These are phyloP conservation scores for Quercus suber DNA, from an alignment of 306 rosid species.

Conservation along the genomic window DNA sequence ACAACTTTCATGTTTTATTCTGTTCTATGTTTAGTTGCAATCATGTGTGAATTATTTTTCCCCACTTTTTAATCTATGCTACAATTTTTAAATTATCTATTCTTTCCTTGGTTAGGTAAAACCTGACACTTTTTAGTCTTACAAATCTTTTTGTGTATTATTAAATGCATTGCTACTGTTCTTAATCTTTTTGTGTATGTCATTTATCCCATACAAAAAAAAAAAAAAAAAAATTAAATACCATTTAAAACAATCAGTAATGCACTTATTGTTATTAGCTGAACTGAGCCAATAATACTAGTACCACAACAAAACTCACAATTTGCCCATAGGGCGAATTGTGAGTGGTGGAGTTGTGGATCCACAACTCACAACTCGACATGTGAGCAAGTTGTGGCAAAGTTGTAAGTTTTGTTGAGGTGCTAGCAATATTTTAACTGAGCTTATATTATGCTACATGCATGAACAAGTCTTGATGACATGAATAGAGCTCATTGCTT, in stretches of 20 bases:
- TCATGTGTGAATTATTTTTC: neutral
- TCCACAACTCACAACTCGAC: too few species aligned
- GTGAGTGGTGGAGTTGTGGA: too few species aligned
- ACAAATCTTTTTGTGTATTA: neutral
- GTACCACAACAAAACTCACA: too few species aligned
- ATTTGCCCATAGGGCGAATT: fast-evolving
- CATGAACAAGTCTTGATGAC: too few species aligned
- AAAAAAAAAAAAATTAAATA: neutral
- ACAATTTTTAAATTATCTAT: neutral
- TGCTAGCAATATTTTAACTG: too few species aligned
- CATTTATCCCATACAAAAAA: neutral
- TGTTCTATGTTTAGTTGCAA: neutral
- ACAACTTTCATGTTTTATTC: neutral
- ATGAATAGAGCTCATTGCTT: too few species aligned
- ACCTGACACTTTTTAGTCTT: neutral
- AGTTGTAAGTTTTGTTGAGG: too few species aligned
- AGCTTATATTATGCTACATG: too few species aligned
- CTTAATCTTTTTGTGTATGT: neutral
- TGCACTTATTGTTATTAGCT: too few species aligned
- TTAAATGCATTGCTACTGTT: neutral
- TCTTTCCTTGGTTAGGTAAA: neutral
- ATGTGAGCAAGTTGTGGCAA: too few species aligned
- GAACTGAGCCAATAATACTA: too few species aligned
- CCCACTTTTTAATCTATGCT: neutral
- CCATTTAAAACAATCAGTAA: neutral